Evolutionary conservation across 1,284 basidiomycete species (phyloP).

Genomic region (Cryptococcus sp.): DNA sequence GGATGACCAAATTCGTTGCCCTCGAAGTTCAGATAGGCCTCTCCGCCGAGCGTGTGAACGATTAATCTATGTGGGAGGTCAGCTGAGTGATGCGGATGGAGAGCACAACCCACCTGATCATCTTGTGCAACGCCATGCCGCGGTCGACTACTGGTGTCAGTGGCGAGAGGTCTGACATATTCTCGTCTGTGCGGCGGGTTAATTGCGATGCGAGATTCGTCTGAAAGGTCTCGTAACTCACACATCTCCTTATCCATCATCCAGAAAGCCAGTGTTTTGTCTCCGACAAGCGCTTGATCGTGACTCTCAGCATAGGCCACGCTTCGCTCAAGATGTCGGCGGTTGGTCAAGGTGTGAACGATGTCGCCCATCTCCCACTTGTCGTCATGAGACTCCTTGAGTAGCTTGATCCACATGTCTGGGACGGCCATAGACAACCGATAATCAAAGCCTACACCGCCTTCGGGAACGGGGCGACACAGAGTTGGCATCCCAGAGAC

Average conservation of each 20-base stretch:
- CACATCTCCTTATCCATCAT: slow-evolving; percentile 99
- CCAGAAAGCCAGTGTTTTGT: slow-evolving; percentile 99
- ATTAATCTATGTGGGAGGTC: slow-evolving; percentile 64
- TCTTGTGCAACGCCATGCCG: slow-evolving; percentile 91
- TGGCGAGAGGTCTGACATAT: slow-evolving; percentile 89
- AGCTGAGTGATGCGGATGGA: slow-evolving; percentile 5
- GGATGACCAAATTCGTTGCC: slow-evolving; percentile 98
- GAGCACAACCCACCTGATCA: slow-evolving; percentile 73
- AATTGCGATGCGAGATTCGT: neutral
- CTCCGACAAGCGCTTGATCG: slow-evolving; percentile 96
- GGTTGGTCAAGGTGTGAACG: slow-evolving; percentile 85
- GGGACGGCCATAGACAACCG: slow-evolving; percentile 96
- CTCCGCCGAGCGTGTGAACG: slow-evolving; percentile 89
- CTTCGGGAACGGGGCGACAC: slow-evolving; percentile 73
- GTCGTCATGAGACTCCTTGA: slow-evolving; percentile 87
- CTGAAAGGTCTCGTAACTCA: slow-evolving; percentile 54
- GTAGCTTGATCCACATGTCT: slow-evolving; percentile 99
- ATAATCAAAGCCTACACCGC: slow-evolving; percentile 97
- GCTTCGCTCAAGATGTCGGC: slow-evolving; percentile 85
- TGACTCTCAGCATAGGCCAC: slow-evolving; percentile 96
- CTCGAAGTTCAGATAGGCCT: slow-evolving; percentile 97
- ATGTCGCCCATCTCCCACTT: slow-evolving; percentile 89
- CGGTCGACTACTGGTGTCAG: slow-evolving; percentile 86
- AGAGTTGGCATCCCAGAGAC: slow-evolving; percentile 96
- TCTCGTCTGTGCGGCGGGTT: slow-evolving; percentile 64